Evolutionary conservation across 345 rosid genomes (phyloP).

Genomic region (Melastoma malabathricum): DNA sequence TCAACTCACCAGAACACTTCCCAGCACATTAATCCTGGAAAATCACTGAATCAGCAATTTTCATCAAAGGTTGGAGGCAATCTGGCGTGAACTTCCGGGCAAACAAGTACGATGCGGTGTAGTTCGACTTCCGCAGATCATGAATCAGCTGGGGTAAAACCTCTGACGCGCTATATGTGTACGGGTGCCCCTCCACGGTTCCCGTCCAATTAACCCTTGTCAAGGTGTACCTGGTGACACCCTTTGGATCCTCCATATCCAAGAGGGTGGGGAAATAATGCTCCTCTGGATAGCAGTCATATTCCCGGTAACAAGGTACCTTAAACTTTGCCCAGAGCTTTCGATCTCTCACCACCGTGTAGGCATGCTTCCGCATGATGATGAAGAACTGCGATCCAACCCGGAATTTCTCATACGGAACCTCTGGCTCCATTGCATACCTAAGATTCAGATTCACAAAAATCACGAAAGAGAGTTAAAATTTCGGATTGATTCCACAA

Average conservation of each 20-base stretch:
- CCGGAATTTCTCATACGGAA: slow-evolving; percentile 48
- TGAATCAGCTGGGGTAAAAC: slow-evolving; percentile 42
- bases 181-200: slow-evolving; percentile 71
- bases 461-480: no score
- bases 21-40: slow-evolving; percentile 47
- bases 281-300: slow-evolving; percentile 89
- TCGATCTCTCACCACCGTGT: slow-evolving; percentile 52
- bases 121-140: slow-evolving; percentile 45
- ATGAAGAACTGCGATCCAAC: slow-evolving; percentile 94
- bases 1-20: slow-evolving; percentile 26
- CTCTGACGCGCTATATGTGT: slow-evolving; percentile 48
- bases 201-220: slow-evolving; percentile 93
- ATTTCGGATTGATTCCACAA: no score
- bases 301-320: slow-evolving; percentile 58
- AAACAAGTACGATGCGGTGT: slow-evolving; percentile 66
- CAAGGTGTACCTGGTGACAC: slow-evolving; percentile 52
- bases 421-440: slow-evolving; percentile 68
- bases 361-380: slow-evolving; percentile 65
- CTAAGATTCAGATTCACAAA: no score
- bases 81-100: slow-evolving; percentile 89
- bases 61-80: slow-evolving; percentile 68
- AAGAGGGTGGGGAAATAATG: slow-evolving; percentile 88
- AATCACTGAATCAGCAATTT: slow-evolving; percentile 57
- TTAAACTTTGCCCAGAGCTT: slow-evolving; percentile 67
- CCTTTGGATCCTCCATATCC: slow-evolving; percentile 67